Conservation (phyloP, 257 asterid genomes). For the Scutellaria barbata region DNA sequence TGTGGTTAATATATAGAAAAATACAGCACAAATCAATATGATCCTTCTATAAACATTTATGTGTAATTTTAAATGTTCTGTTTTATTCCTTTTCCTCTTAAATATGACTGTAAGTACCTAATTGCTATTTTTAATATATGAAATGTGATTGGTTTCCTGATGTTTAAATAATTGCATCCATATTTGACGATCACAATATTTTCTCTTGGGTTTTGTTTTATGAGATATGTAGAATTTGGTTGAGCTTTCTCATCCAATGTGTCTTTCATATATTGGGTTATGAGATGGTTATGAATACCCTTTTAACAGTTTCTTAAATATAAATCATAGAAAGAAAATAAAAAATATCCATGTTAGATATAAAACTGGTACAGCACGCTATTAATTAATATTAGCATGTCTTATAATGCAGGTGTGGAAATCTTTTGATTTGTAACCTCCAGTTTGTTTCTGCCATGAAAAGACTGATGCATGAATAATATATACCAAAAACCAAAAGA, state of each 20-base stretch:
- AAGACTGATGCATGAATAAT: neutral
- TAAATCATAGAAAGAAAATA: neutral
- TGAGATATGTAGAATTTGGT: neutral
- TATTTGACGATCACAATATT: neutral
- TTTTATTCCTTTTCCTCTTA: neutral
- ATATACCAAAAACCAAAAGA: too few species aligned
- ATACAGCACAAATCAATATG: conserved; percentile 47
- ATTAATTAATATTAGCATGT: too few species aligned
- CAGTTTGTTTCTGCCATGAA: neutral
- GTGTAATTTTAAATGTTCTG: neutral
- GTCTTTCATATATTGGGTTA: neutral
- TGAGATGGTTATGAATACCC: neutral
- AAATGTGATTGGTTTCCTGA: conserved; percentile 15
- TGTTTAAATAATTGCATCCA: neutral
- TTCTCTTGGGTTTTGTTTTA: conserved; percentile 15
- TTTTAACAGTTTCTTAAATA: neutral
- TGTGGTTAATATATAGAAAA: conserved; percentile 60
- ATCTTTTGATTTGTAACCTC: neutral
- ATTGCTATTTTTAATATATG: conserved; percentile 3
- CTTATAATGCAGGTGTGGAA: neutral
- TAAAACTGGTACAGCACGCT: neutral
- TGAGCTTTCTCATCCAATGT: neutral
- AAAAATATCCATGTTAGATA: neutral
- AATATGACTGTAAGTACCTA: conserved; percentile 19
- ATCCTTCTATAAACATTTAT: neutral